Conservation (phyloP, 176 grass and related monocot genomes). For the Zizania latifolia region DNA sequence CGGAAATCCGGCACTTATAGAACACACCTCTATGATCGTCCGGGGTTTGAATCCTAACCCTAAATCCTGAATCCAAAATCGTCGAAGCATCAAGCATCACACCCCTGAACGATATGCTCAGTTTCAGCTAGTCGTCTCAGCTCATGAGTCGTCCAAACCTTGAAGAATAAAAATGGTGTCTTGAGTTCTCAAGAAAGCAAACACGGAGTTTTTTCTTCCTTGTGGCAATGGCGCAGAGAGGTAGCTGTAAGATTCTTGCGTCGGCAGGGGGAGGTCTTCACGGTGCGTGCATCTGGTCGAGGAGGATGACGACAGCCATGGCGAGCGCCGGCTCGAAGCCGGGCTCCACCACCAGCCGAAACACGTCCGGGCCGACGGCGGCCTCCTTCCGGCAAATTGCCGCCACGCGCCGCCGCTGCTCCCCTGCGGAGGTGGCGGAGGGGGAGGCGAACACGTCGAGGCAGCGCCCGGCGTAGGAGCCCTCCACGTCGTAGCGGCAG, state of each 20-base stretch:
- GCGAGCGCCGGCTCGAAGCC: conserved; percentile 55
- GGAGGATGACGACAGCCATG: conserved; percentile 83
- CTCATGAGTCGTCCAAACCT: neutral
- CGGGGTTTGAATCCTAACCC: neutral
- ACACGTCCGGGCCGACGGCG: conserved; percentile 59
- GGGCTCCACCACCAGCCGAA: conserved; percentile 61
- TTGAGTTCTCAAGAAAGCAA: neutral
- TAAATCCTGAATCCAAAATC: neutral
- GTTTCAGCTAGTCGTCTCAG: too few relatives aligned
- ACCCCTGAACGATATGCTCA: neutral
- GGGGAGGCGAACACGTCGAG: conserved; percentile 47
- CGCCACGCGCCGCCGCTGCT: conserved; percentile 36
- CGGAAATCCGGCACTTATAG: neutral
- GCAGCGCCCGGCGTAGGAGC: conserved; percentile 62
- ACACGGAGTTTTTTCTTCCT: neutral
- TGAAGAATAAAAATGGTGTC: conserved; percentile 25
- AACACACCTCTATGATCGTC: neutral
- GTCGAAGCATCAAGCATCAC: neutral
- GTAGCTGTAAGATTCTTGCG: neutral
- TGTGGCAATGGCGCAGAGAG: neutral
- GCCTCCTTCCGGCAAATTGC: conserved; percentile 59
- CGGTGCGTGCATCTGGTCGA: conserved; percentile 54
- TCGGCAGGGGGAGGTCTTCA: neutral
- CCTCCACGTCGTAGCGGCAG: conserved; percentile 59
- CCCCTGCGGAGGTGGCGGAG: conserved; percentile 3